Evolutionary conservation across 2,329 filamentous ascomycete species (phyloP).

Genomic region (Talaromyces sp.): DNA sequence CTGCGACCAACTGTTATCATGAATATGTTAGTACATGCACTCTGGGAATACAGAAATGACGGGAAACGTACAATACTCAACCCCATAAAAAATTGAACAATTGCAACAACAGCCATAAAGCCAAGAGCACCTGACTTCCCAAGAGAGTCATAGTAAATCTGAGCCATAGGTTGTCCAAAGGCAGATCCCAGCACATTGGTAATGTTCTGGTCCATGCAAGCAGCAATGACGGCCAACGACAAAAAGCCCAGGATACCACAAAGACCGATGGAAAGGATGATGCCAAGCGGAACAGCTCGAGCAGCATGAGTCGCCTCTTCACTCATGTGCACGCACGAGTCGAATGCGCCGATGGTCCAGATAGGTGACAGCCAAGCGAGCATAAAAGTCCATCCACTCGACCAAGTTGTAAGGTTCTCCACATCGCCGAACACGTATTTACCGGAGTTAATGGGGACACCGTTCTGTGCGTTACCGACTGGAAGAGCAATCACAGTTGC

Average conservation of each 20-base stretch:
- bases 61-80: constrained; percentile 36
- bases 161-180: constrained; percentile 60
- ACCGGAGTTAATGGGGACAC: constrained; percentile 32
- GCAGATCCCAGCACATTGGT: constrained; percentile 46
- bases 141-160: constrained; percentile 59
- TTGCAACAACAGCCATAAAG: constrained; percentile 58
- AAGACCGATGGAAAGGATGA: constrained; percentile 56
- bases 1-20: constrained; percentile 49
- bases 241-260: constrained; percentile 58
- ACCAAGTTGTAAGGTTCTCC: constrained; percentile 59
- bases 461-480: constrained; percentile 41
- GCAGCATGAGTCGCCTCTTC: constrained; percentile 61
- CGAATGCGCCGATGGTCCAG: constrained; percentile 57
- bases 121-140: constrained; percentile 58
- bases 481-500: constrained; percentile 58
- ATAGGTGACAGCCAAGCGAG: constrained; percentile 60
- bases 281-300: constrained; percentile 58
- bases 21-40: constrained; percentile 9
- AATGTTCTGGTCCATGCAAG: constrained; percentile 55
- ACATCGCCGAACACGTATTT: constrained; percentile 56
- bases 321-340: constrained; percentile 58
- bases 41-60: not conserved
- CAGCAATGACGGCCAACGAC: constrained; percentile 56
- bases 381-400: constrained; percentile 58
- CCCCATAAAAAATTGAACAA: constrained; percentile 62